Percentiles rank a stretch among this genome's conserved stretches.
Evolutionary conservation across 352 stramenopile genomes (phyloP).

Genomic region (Phytophthora tubulina): DNA sequence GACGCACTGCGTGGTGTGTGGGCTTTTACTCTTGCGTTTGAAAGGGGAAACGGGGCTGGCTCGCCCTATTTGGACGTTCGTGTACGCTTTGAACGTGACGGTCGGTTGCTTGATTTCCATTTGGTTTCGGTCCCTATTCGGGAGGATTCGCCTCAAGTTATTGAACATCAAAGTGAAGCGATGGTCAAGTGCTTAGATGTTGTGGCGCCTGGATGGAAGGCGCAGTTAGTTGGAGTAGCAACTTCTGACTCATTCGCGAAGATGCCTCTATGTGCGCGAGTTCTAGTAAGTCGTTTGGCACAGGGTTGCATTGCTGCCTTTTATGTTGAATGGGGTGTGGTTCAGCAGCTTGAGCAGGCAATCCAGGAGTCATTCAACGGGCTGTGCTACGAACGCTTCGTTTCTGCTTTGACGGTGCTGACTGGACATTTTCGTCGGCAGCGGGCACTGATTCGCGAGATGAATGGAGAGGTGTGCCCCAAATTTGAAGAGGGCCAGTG

Average conservation of each 20-base stretch:
- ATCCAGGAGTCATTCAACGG: slow-evolving; percentile 33
- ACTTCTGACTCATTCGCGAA: slow-evolving; percentile 20
- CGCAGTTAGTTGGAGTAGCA: slow-evolving; percentile 33
- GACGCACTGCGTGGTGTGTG: slow-evolving; percentile 34
- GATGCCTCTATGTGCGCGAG: slow-evolving; percentile 26
- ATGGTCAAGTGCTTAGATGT: slow-evolving; percentile 40
- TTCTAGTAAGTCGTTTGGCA: slow-evolving; percentile 24
- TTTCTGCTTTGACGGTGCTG: slow-evolving; percentile 26
- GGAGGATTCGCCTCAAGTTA: slow-evolving; percentile 30
- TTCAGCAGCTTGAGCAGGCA: slow-evolving; percentile 31
- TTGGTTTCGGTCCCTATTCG: slow-evolving; percentile 39
- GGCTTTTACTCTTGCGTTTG: slow-evolving; percentile 35
- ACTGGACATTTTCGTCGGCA: slow-evolving; percentile 38
- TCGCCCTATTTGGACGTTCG: slow-evolving; percentile 37
- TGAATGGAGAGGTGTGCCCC: slow-evolving; percentile 38
- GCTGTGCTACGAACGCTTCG: slow-evolving; percentile 37
- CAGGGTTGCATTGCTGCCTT: slow-evolving; percentile 26
- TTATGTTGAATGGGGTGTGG: slow-evolving; percentile 31
- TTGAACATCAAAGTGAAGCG: slow-evolving; percentile 24
- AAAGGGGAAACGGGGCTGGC: slow-evolving; percentile 28
- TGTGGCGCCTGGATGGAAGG: slow-evolving; percentile 31
- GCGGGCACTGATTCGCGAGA: slow-evolving; percentile 30
- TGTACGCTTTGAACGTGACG: slow-evolving; percentile 37
- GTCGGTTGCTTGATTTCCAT: slow-evolving; percentile 38
- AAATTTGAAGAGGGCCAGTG: slow-evolving; percentile 40